phyloP scores from a whole-genome alignment of 169 alveolate species.

The Plasmodium gaboni region DNA sequence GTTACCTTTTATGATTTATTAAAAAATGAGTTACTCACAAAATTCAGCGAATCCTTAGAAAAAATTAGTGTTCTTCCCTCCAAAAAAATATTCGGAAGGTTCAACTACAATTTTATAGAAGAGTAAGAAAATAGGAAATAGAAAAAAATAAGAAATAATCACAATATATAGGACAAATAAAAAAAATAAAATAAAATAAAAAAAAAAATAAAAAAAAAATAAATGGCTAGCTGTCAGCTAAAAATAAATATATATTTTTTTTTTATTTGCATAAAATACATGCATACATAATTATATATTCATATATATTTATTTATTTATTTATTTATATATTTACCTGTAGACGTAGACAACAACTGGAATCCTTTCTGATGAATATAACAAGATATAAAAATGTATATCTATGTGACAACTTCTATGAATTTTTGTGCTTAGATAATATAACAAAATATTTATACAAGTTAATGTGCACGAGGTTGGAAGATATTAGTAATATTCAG shows the following conservation, averaged over 20 bases:
- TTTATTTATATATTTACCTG: background rate
- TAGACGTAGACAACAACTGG: slow-evolving; percentile 61
- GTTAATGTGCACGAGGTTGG: slow-evolving; percentile 28
- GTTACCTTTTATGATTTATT: slow-evolving; percentile 32
- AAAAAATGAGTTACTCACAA: slow-evolving; percentile 31
- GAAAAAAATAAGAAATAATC: background rate
- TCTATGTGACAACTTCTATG: slow-evolving; percentile 51
- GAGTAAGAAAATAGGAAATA: slow-evolving; percentile 22
- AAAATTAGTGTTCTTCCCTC: slow-evolving; percentile 50
- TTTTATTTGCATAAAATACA: too few relatives aligned
- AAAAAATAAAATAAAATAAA: background rate
- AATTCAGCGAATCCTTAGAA: slow-evolving; percentile 41
- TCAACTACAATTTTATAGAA: slow-evolving; percentile 57
- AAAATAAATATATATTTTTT: background rate
- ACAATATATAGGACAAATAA: background rate
- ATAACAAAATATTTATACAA: slow-evolving; percentile 41
- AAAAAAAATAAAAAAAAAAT: background rate
- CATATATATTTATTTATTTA: background rate
- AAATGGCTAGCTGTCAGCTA: background rate
- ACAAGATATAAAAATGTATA: slow-evolving; percentile 24
- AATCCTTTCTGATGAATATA: slow-evolving; percentile 18
- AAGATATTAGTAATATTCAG: slow-evolving; percentile 7
- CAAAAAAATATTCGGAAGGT: slow-evolving; percentile 43
- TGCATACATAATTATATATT: background rate
- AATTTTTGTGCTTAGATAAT: slow-evolving; percentile 43